These are phyloP conservation scores for Eucalyptus melliodora DNA, from an alignment of 345 rosid genomes.

Conservation along the genomic window DNA sequence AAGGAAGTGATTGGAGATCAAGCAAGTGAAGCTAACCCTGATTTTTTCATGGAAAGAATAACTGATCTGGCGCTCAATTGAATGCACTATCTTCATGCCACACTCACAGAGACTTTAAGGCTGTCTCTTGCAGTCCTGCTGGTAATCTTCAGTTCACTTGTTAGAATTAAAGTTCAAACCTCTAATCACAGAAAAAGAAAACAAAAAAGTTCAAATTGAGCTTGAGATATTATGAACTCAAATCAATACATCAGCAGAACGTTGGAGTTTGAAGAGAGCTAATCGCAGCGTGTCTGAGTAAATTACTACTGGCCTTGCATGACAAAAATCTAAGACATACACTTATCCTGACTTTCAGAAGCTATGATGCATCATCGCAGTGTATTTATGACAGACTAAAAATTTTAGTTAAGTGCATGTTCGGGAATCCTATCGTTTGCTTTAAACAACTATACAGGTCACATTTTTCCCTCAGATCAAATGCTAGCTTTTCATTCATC, in stretches of 20 bases:
- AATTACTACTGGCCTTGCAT: too few relatives aligned
- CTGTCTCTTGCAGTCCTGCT: constrained; percentile 55
- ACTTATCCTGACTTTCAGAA: too few relatives aligned
- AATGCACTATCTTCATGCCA: constrained; percentile 82
- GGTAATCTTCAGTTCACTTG: constrained; percentile 8
- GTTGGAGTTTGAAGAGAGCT: too few relatives aligned
- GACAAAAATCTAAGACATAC: too few relatives aligned
- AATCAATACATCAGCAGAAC: too few relatives aligned
- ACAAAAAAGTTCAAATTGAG: not conserved
- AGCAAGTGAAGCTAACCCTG: not conserved
- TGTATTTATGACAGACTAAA: not conserved
- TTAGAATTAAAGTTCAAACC: not conserved
- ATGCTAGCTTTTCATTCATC: not conserved
- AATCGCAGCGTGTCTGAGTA: too few relatives aligned
- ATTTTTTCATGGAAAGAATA: constrained; percentile 23
- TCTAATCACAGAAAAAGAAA: not conserved
- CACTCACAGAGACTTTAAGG: constrained; percentile 66
- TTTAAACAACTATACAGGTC: not conserved
- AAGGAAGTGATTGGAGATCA: constrained; percentile 12
- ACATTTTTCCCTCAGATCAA: not conserved
- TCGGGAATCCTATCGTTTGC: not conserved
- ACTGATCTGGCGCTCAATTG: constrained; percentile 17
- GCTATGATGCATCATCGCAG: not conserved
- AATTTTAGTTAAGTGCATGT: not conserved
- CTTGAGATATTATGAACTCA: not conserved